Evolutionary conservation across 140 eudicot species (phyloP).

Genomic region (Stevia rebaudiana): DNA sequence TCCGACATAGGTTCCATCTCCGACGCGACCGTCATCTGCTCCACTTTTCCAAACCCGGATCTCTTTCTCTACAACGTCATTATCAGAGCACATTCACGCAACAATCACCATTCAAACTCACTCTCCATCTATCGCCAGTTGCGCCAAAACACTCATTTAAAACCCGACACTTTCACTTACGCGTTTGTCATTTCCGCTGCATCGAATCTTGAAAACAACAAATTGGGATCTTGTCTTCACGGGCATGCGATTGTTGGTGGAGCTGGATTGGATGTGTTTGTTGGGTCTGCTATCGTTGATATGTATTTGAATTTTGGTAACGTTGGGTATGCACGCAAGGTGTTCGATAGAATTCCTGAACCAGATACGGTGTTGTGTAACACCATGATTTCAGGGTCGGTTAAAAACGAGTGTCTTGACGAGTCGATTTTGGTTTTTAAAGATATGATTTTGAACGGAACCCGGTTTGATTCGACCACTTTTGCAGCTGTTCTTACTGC

Average conservation of each 20-base stretch:
- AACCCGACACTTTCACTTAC: conserved; percentile 57
- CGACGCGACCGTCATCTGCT: conserved; percentile 52
- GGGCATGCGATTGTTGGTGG: conserved; percentile 63
- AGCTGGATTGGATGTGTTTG: conserved; percentile 55
- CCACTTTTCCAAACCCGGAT: conserved; percentile 50
- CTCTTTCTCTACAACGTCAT: conserved; percentile 71
- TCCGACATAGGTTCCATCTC: conserved; percentile 42
- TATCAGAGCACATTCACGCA: conserved; percentile 45
- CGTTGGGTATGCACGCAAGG: conserved; percentile 52
- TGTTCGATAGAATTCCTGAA: conserved; percentile 64
- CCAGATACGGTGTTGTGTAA: conserved; percentile 84
- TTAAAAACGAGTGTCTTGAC: conserved; percentile 45
- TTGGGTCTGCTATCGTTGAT: conserved; percentile 63
- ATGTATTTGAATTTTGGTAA: conserved; percentile 52
- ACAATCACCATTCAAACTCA: conserved; percentile 29
- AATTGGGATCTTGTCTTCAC: conserved; percentile 50
- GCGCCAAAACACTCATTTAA: conserved; percentile 26
- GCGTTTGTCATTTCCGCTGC: conserved; percentile 53
- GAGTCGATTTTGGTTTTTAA: conserved; percentile 45
- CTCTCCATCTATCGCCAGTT: conserved; percentile 37
- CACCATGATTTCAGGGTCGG: conserved; percentile 72
- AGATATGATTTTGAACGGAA: conserved; percentile 44
- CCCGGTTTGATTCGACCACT: conserved; percentile 59
- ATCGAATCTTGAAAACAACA: conserved; percentile 21
- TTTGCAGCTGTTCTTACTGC: conserved; percentile 70